Evolutionary conservation across 1,139 yeast genomes (phyloP).

Genomic region (Geotrichum cucujoidarum): DNA sequence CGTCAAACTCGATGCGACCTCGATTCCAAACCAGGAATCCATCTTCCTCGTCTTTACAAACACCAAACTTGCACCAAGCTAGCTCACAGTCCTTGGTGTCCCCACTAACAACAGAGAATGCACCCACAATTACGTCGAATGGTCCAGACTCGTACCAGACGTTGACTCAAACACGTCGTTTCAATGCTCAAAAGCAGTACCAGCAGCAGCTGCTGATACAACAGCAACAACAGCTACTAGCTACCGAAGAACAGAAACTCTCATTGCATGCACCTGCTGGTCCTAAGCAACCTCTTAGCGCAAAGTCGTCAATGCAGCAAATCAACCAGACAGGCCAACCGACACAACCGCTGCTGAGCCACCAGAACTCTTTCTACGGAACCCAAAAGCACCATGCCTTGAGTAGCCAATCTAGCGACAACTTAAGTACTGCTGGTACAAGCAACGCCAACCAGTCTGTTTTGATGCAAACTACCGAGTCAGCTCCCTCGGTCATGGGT

Average conservation of each 20-base stretch:
- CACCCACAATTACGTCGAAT: slow-evolving; percentile 1
- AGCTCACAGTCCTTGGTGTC: neutral
- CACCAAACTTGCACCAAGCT: neutral
- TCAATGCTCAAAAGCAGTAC: slow-evolving; percentile 16
- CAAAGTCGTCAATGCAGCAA: slow-evolving; percentile 10
- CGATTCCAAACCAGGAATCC: slow-evolving; percentile 28
- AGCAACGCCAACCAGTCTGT: neutral
- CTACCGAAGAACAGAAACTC: slow-evolving; percentile 11
- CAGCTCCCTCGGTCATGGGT: slow-evolving; percentile 11
- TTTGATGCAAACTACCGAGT: slow-evolving; percentile 5
- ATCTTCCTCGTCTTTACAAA: slow-evolving; percentile 26
- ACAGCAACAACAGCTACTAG: slow-evolving; percentile 17
- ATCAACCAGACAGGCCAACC: neutral
- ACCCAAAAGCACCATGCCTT: neutral
- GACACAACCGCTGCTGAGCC: neutral
- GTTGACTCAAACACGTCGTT: slow-evolving; percentile 16
- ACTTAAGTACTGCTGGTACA: neutral
- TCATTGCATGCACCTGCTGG: slow-evolving; percentile 7
- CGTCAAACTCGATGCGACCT: slow-evolving; percentile 21
- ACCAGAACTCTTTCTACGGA: slow-evolving; percentile 6
- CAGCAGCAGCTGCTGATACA: slow-evolving; percentile 17
- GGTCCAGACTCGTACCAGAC: slow-evolving; percentile 17
- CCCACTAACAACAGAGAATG: neutral
- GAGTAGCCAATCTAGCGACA: slow-evolving; percentile 7
- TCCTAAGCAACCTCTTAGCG: slow-evolving; percentile 18